A percentile compares a stretch with the other conserved stretches of the same genome.
phyloP scores from a whole-genome alignment of 192 early-diverging fungal species.

The Anaeromyces robustus region DNA sequence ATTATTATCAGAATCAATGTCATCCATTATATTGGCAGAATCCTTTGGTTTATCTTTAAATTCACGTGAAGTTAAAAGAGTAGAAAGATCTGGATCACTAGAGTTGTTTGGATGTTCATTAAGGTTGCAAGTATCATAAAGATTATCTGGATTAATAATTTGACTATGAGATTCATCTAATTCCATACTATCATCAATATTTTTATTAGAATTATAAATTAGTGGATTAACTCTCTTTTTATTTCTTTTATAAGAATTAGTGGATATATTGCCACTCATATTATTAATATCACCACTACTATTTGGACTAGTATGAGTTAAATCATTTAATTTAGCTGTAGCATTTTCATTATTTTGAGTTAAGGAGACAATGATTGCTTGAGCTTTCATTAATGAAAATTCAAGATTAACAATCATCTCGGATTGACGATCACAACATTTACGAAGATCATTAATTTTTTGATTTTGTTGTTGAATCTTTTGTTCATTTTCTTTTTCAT shows the following conservation, averaged over 20 bases:
- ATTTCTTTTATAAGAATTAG: neutral
- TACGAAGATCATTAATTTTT: neutral
- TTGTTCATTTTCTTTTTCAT: neutral
- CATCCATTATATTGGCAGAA: too few relatives aligned
- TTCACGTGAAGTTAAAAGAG: neutral
- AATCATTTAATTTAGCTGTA: neutral
- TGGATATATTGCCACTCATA: neutral
- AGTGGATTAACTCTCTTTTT: neutral
- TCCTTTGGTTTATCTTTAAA: neutral
- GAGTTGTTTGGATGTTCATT: neutral
- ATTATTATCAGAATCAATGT: too few relatives aligned
- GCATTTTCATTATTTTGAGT: neutral
- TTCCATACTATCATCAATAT: neutral
- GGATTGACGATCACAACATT: neutral
- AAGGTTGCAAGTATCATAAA: neutral
- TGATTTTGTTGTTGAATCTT: neutral
- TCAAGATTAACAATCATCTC: neutral
- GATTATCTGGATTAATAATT: neutral
- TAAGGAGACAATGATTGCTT: neutral
- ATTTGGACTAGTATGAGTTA: too few relatives aligned
- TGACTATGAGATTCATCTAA: neutral
- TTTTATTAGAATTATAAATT: neutral
- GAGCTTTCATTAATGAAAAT: neutral
- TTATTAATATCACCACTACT: neutral
- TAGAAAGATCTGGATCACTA: neutral